Percentiles rank a stretch among this genome's conserved stretches.
Evolutionary conservation across 2,329 filamentous ascomycete genomes (phyloP).

Genomic region (Tolypocladium paradoxum): DNA sequence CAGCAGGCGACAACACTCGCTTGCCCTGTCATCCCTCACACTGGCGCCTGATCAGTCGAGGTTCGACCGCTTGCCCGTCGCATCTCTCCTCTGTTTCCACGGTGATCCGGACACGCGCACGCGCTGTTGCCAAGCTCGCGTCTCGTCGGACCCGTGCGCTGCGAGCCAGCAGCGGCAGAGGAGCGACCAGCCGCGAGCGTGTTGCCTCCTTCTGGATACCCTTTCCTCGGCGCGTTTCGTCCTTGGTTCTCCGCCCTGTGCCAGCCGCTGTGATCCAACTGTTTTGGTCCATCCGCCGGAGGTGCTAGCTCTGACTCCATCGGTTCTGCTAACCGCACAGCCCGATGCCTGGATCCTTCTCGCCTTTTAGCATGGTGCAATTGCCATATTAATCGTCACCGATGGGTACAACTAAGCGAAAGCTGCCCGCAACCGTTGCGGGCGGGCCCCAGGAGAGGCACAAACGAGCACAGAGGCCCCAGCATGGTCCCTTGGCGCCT

Average conservation of each 20-base stretch:
- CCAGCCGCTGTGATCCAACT: background rate
- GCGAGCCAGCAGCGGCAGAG: background rate
- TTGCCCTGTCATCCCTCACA: background rate
- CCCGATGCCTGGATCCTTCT: background rate
- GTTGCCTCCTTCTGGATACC: too few species aligned
- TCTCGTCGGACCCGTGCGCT: background rate
- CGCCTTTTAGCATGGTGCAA: background rate
- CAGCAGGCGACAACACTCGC: background rate
- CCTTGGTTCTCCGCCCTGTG: background rate
- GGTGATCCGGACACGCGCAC: background rate
- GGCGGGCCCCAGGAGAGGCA: conserved; percentile 25
- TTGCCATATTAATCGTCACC: conserved; percentile 1
- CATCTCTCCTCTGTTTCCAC: background rate
- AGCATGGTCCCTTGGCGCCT: conserved; percentile 22
- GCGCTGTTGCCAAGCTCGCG: background rate
- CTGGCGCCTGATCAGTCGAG: background rate
- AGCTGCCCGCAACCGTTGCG: conserved; percentile 16
- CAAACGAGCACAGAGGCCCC: conserved; percentile 19
- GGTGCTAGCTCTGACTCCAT: background rate
- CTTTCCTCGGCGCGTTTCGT: background rate
- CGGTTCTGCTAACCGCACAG: background rate
- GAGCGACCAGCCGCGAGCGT: background rate
- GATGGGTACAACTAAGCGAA: conserved; percentile 27
- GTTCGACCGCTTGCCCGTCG: background rate
- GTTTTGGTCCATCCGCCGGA: background rate